Percentiles rank a stretch among this genome's conserved stretches.
Conservation (phyloP, 306 rosid species). For the Vicia villosa region DNA sequence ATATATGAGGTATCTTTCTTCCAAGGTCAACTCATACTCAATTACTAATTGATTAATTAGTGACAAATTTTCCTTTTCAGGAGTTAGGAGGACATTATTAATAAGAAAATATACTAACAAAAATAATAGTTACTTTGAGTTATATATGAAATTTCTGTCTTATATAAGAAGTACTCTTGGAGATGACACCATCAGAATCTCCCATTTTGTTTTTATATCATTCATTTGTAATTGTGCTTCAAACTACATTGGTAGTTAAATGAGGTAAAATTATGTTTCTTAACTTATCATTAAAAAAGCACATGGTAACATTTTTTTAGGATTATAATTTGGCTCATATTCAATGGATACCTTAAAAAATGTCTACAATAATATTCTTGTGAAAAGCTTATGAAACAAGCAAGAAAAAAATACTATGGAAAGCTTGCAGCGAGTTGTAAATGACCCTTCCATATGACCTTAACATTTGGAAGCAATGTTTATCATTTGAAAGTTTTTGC, state of each 20-base stretch:
- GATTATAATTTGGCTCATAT: too few relatives aligned
- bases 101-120: not conserved
- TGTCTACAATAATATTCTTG: too few relatives aligned
- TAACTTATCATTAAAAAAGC: too few relatives aligned
- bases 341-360: too few relatives aligned
- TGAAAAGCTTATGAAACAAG: too few relatives aligned
- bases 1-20: constrained; percentile 20
- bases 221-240: constrained; percentile 33
- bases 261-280: constrained; percentile 5
- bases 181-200: constrained; percentile 32
- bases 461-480: too few relatives aligned
- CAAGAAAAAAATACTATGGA: too few relatives aligned
- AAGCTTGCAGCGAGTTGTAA: too few relatives aligned
- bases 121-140: not conserved
- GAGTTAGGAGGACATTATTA: not conserved
- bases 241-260: constrained; percentile 8
- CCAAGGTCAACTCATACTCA: constrained; percentile 19
- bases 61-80: not conserved
- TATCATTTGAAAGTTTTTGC: too few relatives aligned
- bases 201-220: constrained; percentile 14
- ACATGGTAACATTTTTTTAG: too few relatives aligned
- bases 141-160: constrained; percentile 33
- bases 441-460: too few relatives aligned
- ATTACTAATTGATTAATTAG: constrained; percentile 1
- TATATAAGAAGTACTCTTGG: constrained; percentile 33